Percentiles rank a stretch among this genome's conserved stretches.
These are phyloP conservation scores for Biscutella laevigata DNA, from an alignment of 441 rosid species.

Conservation along the genomic window DNA sequence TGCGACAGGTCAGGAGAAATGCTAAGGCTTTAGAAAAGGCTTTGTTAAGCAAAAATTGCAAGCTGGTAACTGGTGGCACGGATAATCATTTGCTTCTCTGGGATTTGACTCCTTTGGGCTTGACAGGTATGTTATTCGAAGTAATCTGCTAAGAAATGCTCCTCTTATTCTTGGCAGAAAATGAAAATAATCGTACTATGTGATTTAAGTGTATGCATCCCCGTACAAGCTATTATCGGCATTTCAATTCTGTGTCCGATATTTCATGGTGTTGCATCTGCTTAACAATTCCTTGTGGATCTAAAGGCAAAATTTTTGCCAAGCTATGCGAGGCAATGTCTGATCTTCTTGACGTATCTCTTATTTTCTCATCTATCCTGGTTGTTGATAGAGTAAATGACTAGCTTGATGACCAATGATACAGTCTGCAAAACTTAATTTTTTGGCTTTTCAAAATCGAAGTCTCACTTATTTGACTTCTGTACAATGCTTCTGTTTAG, in stretches of 20 bases:
- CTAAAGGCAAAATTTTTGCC: neutral
- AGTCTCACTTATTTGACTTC: neutral
- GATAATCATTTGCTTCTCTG: conserved; percentile 61
- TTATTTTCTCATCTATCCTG: neutral
- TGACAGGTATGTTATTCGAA: conserved; percentile 41
- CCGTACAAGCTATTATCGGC: neutral
- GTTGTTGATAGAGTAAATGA: neutral
- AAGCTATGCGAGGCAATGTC: neutral
- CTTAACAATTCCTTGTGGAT: neutral
- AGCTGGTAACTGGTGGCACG: conserved; percentile 54
- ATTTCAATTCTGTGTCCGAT: neutral
- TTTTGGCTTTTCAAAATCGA: neutral
- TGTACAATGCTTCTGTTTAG: neutral
- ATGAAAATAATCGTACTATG: neutral
- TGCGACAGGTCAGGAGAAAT: conserved; percentile 59
- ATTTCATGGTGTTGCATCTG: neutral
- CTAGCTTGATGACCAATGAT: neutral
- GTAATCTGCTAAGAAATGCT: no score
- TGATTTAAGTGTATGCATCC: neutral
- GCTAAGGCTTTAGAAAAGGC: conserved; percentile 51
- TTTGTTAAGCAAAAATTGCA: conserved; percentile 41
- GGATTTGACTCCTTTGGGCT: conserved; percentile 53
- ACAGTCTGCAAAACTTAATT: neutral
- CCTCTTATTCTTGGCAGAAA: neutral
- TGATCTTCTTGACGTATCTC: neutral